Conservation (phyloP, 1,139 yeast genomes). For the Debaryomycetaceae sp. region DNA sequence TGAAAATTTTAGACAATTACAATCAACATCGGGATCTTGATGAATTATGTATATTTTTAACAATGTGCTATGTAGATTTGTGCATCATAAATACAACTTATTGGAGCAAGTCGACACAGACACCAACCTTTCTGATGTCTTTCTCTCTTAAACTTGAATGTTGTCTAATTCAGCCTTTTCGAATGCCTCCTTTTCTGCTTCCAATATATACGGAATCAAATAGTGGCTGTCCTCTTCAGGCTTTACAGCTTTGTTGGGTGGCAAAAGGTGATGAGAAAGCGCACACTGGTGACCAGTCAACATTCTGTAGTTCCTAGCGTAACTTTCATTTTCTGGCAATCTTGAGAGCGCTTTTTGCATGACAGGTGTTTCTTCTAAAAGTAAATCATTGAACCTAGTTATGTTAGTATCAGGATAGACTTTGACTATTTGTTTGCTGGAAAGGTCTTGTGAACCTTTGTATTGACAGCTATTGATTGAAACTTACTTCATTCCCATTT, state of each 20-base stretch:
- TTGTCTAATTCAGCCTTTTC: constrained; percentile 90
- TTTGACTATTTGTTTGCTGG: not conserved
- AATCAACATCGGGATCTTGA: no score
- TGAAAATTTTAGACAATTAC: no score
- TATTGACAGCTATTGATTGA: not conserved
- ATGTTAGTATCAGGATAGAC: constrained; percentile 14
- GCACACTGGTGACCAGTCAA: constrained; percentile 89
- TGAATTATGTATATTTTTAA: not conserved
- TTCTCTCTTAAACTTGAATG: constrained; percentile 37
- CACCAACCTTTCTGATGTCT: no score
- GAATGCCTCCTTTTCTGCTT: constrained; percentile 87
- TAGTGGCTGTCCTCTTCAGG: constrained; percentile 84
- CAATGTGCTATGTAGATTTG: not conserved
- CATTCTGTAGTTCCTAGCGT: constrained; percentile 89
- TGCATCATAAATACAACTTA: not conserved
- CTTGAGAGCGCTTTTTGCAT: constrained; percentile 86
- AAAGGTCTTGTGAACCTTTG: not conserved
- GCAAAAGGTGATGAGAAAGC: constrained; percentile 79
- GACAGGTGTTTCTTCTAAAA: constrained; percentile 82
- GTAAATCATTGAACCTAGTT: constrained; percentile 70
- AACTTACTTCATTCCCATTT: constrained; percentile 74
- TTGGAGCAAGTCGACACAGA: no score
- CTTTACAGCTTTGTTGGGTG: constrained; percentile 72
- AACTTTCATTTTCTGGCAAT: constrained; percentile 77
- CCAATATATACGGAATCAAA: constrained; percentile 83